Evolutionary conservation across 208 protist species (phyloP).

Genomic region (Leishmania aethiopica): DNA sequence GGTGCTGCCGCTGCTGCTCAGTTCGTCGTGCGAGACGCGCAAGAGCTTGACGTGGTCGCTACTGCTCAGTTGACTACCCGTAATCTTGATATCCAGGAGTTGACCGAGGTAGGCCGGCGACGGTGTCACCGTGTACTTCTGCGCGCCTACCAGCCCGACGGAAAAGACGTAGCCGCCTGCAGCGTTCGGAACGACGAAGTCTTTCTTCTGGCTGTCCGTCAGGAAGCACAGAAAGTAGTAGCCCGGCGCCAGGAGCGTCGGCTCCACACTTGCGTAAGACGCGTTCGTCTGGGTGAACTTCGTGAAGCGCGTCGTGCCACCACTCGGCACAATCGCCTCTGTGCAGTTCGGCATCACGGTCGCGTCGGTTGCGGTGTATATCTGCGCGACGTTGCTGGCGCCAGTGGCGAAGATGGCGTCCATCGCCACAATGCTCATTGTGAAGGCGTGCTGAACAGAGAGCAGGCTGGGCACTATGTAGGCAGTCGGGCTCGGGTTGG

Average conservation of each 20-base stretch:
- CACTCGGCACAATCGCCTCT: constrained; percentile 36
- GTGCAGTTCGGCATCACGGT: constrained; percentile 45
- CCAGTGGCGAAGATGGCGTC: constrained; percentile 69
- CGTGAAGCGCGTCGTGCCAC: constrained; percentile 61
- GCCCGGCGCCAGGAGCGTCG: constrained; percentile 49
- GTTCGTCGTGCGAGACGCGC: constrained; percentile 22
- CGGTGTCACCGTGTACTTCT: constrained; percentile 76
- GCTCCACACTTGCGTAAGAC: constrained; percentile 57
- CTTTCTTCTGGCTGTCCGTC: constrained; percentile 52
- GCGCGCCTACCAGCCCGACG: constrained; percentile 76
- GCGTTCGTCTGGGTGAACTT: constrained; percentile 57
- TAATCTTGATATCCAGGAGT: constrained; percentile 62
- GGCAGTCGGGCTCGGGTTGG: constrained; percentile 63
- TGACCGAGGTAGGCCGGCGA: constrained; percentile 73
- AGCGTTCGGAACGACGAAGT: constrained; percentile 68
- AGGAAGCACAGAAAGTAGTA: constrained; percentile 90
- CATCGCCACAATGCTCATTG: constrained; percentile 60
- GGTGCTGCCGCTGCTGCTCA: constrained; percentile 27
- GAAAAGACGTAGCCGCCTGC: constrained; percentile 81
- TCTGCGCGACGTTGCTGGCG: constrained; percentile 42
- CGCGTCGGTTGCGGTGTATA: constrained; percentile 43
- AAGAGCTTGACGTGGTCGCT: constrained; percentile 85
- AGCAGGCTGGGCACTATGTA: constrained; percentile 75
- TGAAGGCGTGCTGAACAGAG: constrained; percentile 46
- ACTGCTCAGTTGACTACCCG: constrained; percentile 63